These are phyloP conservation scores for Hyphopichia wangnamkhiaoensis DNA, from an alignment of 1,139 yeast species.

Conservation along the genomic window DNA sequence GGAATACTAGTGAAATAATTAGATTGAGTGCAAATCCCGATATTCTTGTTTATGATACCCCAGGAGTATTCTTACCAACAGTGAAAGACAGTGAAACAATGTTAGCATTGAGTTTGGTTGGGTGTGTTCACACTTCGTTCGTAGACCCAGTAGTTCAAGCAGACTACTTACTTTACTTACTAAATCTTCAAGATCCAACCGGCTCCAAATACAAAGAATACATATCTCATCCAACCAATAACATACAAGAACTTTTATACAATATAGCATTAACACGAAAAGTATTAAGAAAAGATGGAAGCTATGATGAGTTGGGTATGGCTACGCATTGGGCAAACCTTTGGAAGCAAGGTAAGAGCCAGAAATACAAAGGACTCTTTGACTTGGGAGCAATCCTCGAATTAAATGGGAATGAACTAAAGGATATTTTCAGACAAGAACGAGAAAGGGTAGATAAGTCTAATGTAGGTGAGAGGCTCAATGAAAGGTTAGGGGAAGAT, in stretches of 20 bases:
- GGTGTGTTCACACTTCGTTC: slow-evolving; percentile 69
- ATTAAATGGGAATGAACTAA: slow-evolving; percentile 25
- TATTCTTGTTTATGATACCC: slow-evolving; percentile 81
- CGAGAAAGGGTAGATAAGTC: slow-evolving; percentile 29
- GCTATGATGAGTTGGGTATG: slow-evolving; percentile 58
- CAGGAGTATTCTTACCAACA: slow-evolving; percentile 86
- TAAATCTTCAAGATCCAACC: slow-evolving; percentile 63
- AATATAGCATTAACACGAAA: slow-evolving; percentile 51
- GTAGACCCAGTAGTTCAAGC: slow-evolving; percentile 87
- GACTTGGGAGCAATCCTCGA: slow-evolving; percentile 39
- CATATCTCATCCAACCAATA: slow-evolving; percentile 70
- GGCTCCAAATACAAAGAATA: slow-evolving; percentile 50
- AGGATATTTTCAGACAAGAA: slow-evolving; percentile 28
- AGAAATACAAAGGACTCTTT: slow-evolving; percentile 34
- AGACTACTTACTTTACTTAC: slow-evolving; percentile 73
- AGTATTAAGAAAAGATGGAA: slow-evolving; percentile 30
- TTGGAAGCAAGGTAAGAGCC: slow-evolving; percentile 61
- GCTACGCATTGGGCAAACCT: slow-evolving; percentile 69
- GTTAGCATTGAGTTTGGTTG: slow-evolving; percentile 73
- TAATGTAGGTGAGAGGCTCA: slow-evolving; percentile 27
- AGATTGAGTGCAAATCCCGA: slow-evolving; percentile 63
- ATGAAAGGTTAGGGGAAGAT: slow-evolving; percentile 43
- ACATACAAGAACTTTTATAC: slow-evolving; percentile 59
- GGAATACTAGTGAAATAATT: slow-evolving; percentile 76
- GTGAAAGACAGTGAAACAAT: slow-evolving; percentile 68